Evolutionary conservation across 139 green algal genomes (phyloP).

Genomic region (Coelastrella sp.): DNA sequence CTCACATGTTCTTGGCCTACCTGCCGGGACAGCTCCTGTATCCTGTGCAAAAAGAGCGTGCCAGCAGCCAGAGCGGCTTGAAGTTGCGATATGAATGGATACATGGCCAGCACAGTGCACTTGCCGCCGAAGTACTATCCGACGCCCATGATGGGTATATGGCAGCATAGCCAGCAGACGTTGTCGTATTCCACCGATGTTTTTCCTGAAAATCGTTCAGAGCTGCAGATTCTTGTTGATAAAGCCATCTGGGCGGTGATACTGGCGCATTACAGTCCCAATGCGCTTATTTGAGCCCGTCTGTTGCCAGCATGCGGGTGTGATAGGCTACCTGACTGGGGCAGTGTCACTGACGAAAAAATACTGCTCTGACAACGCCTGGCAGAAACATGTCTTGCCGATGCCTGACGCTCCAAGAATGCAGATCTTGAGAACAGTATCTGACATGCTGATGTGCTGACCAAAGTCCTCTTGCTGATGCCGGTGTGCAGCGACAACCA

Average conservation of each 20-base stretch:
- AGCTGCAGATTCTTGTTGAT: no score
- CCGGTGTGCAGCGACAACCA: no score
- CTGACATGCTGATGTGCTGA: not conserved
- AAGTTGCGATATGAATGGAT: not conserved
- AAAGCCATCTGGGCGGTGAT: no score
- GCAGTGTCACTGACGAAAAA: constrained; percentile 30
- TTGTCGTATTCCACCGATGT: no score
- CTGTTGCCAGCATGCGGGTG: not conserved
- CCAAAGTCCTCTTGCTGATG: not conserved
- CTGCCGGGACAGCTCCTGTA: constrained; percentile 64
- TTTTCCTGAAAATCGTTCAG: no score
- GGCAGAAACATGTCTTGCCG: constrained; percentile 66
- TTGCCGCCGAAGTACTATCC: no score
- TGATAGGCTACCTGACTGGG: not conserved
- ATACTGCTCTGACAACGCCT: constrained; percentile 62
- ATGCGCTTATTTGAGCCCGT: no score
- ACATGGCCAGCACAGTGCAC: no score
- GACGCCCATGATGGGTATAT: no score
- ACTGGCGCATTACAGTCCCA: no score
- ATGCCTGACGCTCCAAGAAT: constrained; percentile 59
- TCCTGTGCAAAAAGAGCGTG: constrained; percentile 43
- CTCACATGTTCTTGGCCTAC: constrained; percentile 62
- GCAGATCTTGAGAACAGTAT: constrained; percentile 58
- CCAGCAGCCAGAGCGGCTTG: not conserved
- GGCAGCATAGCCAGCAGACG: no score